A percentile compares a stretch with the other conserved stretches of the same genome.
phyloP scores from a whole-genome alignment of 805 yeast species.

The Suhomyces sp. region DNA sequence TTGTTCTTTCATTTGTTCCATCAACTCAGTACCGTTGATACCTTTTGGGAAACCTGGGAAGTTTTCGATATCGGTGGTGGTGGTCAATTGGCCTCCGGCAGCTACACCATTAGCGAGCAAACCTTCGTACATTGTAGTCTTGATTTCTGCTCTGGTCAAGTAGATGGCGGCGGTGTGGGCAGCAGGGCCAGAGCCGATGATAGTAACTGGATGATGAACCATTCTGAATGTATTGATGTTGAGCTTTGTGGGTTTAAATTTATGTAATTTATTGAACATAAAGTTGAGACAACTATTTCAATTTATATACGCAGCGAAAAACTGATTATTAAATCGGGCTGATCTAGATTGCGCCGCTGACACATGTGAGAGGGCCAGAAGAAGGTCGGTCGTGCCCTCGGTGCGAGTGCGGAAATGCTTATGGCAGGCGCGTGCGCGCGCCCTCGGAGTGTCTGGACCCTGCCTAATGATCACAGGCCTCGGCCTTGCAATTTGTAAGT shows the following conservation, averaged over 20 bases:
- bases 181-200: slow-evolving; percentile 97
- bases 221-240: slow-evolving; percentile 38
- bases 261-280: neutral
- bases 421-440: neutral
- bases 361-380: neutral
- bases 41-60: slow-evolving; percentile 99
- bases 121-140: slow-evolving; percentile 93
- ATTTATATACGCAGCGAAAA: neutral
- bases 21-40: slow-evolving; percentile 78
- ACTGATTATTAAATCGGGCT: slow-evolving; percentile 1
- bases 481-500: neutral
- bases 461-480: neutral
- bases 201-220: slow-evolving; percentile 82
- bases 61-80: slow-evolving; percentile 97
- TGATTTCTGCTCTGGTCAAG: slow-evolving; percentile 92
- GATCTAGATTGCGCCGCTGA: slow-evolving; percentile 3
- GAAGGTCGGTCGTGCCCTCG: neutral
- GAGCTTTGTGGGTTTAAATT: neutral
- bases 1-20: slow-evolving; percentile 94
- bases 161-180: slow-evolving; percentile 99
- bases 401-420: neutral
- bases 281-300: neutral
- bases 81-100: slow-evolving; percentile 98
- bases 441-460: neutral
- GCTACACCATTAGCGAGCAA: slow-evolving; percentile 97